Conservation (phyloP, 2,329 filamentous ascomycete genomes). For the Arachnomyces sp. region DNA sequence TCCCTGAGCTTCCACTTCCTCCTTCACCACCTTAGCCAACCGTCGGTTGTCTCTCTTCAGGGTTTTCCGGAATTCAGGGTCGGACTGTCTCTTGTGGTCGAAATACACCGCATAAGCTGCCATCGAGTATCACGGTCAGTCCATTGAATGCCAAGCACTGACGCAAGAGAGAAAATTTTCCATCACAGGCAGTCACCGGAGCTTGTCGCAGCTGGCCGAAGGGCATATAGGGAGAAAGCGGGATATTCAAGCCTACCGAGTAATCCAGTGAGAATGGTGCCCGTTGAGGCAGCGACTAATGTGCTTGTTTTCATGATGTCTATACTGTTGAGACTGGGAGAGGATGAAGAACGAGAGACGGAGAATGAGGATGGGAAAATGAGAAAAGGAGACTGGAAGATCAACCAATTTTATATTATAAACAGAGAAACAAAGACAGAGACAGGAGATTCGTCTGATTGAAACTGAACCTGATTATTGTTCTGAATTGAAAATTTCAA, state of each 20-base stretch:
- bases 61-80: constrained; percentile 55
- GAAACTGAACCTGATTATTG: neutral
- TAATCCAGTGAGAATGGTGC: constrained; percentile 51
- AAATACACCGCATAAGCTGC: constrained; percentile 60
- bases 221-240: neutral
- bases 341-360: constrained; percentile 1
- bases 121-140: constrained; percentile 5
- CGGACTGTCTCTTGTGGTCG: constrained; percentile 57
- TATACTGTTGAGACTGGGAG: constrained; percentile 4
- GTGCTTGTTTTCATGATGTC: constrained; percentile 49
- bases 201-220: neutral
- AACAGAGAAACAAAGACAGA: constrained; percentile 1
- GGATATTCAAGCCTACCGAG: constrained; percentile 36
- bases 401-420: too few relatives aligned
- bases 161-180: too few relatives aligned
- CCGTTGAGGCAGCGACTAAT: constrained; percentile 50
- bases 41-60: constrained; percentile 45
- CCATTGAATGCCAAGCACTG: too few relatives aligned
- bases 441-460: constrained; percentile 5
- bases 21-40: constrained; percentile 40
- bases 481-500: constrained; percentile 1
- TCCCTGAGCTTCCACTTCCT: constrained; percentile 41
- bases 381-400: constrained; percentile 3
- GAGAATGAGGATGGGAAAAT: too few relatives aligned
- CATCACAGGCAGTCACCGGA: too few relatives aligned